These are phyloP conservation scores for Botryotinia narcissicola DNA, from an alignment of 2,329 filamentous ascomycete species.

Conservation along the genomic window DNA sequence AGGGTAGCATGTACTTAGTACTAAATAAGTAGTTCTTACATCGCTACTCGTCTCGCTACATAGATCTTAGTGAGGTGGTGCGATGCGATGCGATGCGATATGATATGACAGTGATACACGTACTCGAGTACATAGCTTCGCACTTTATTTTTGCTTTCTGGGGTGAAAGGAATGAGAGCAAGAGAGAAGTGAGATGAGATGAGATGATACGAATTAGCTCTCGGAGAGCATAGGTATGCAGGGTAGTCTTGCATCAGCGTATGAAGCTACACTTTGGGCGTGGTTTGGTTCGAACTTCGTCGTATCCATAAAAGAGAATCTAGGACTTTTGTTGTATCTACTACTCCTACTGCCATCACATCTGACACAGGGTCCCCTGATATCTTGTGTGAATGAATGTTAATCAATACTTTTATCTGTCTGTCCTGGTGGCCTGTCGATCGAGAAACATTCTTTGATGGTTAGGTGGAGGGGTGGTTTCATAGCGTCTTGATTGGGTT, in stretches of 20 bases:
- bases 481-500: too few relatives aligned
- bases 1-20: too few relatives aligned
- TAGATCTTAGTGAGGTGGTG: not conserved
- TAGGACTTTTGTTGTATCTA: not conserved
- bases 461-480: not conserved
- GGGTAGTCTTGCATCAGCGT: not conserved
- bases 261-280: too few relatives aligned
- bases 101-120: not conserved
- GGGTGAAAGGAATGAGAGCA: too few relatives aligned
- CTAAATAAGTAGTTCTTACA: too few relatives aligned
- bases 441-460: not conserved
- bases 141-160: too few relatives aligned
- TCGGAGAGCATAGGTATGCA: not conserved
- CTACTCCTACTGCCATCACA: rapidly evolving
- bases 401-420: not conserved
- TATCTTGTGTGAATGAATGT: rapidly evolving
- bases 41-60: too few relatives aligned
- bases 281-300: too few relatives aligned
- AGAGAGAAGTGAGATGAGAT: not conserved
- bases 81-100: not conserved
- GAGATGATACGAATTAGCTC: not conserved
- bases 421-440: not conserved
- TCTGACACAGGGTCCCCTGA: rapidly evolving
- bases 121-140: not conserved
- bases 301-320: too few relatives aligned